phyloP scores from a whole-genome alignment of 805 yeast species.

The Myxozyma nipponensis region DNA sequence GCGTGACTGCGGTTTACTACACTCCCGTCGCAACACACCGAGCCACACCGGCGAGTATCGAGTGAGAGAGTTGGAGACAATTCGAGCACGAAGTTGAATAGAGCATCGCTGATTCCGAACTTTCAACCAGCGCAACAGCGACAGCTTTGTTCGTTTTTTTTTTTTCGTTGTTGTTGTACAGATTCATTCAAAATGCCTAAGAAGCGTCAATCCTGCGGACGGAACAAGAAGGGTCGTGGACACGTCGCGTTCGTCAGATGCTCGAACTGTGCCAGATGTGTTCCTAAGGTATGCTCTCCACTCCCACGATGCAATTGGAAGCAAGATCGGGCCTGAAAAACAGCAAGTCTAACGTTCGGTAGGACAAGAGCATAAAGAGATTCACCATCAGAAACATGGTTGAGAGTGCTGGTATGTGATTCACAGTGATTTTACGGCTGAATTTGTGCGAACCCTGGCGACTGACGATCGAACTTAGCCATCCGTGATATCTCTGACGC shows the following conservation, averaged over 20 bases:
- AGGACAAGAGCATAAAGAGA: constrained; percentile 99
- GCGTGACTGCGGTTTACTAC: background rate
- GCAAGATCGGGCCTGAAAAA: background rate
- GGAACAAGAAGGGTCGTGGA: constrained; percentile 99
- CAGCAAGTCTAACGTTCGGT: background rate
- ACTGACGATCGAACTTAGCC: constrained; percentile 38
- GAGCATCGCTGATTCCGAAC: background rate
- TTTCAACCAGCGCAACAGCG: background rate
- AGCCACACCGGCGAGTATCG: background rate
- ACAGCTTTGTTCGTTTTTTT: background rate
- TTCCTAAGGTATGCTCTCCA: constrained; percentile 70
- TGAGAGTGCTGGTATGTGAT: constrained; percentile 77
- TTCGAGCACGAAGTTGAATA: too few species aligned
- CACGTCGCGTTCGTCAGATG: constrained; percentile 99
- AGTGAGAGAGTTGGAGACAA: background rate
- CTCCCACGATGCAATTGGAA: background rate
- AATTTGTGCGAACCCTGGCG: too few species aligned
- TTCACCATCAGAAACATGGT: constrained; percentile 99
- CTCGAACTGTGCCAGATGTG: constrained; percentile 99
- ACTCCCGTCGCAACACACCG: too few species aligned
- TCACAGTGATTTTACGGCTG: background rate
- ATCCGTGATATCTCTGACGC: constrained; percentile 99
- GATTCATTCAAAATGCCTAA: constrained; percentile 75
- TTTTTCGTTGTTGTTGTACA: background rate
- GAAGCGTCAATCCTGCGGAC: constrained; percentile 99